Conservation (phyloP, 2,329 filamentous ascomycete species). For the Xylogone sp. region DNA sequence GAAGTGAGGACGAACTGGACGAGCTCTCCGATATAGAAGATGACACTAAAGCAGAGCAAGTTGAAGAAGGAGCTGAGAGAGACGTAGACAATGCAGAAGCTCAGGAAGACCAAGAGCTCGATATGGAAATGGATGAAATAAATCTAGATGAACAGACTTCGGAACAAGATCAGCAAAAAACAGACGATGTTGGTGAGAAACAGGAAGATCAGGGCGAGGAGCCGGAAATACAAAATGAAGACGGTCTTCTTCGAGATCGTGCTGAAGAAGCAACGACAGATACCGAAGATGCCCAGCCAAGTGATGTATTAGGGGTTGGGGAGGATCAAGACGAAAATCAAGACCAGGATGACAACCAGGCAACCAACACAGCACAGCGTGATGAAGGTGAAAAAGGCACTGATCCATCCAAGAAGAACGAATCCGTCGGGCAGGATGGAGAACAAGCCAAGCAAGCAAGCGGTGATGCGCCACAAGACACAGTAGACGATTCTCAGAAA, state of each 20-base stretch:
- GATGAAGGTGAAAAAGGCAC: slow-evolving; percentile 66
- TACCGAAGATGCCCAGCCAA: slow-evolving; percentile 60
- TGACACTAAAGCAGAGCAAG: slow-evolving; percentile 34
- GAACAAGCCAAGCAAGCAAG: slow-evolving; percentile 41
- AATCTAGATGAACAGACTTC: slow-evolving; percentile 23
- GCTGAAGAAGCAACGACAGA: slow-evolving; percentile 48
- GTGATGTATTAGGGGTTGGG: slow-evolving; percentile 60
- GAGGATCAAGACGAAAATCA: slow-evolving; percentile 62
- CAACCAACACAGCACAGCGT: slow-evolving; percentile 57
- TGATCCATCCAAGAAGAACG: slow-evolving; percentile 59
- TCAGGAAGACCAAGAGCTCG: slow-evolving; percentile 35
- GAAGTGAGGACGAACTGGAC: slow-evolving; percentile 43
- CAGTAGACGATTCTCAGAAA: slow-evolving; percentile 33
- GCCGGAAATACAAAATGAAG: slow-evolving; percentile 48
- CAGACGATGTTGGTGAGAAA: slow-evolving; percentile 48
- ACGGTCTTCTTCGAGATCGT: slow-evolving; percentile 31
- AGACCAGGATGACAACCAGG: slow-evolving; percentile 58
- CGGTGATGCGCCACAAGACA: slow-evolving; percentile 34
- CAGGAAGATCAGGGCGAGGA: slow-evolving; percentile 45
- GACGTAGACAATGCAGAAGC: slow-evolving; percentile 33
- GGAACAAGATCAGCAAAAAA: slow-evolving; percentile 33
- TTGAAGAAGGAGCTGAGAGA: slow-evolving; percentile 39
- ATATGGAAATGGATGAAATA: slow-evolving; percentile 28
- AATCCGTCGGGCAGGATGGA: slow-evolving; percentile 61
- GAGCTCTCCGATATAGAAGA: slow-evolving; percentile 47